phyloP scores from a whole-genome alignment of 139 green algal species.

The Microglena sp. region DNA sequence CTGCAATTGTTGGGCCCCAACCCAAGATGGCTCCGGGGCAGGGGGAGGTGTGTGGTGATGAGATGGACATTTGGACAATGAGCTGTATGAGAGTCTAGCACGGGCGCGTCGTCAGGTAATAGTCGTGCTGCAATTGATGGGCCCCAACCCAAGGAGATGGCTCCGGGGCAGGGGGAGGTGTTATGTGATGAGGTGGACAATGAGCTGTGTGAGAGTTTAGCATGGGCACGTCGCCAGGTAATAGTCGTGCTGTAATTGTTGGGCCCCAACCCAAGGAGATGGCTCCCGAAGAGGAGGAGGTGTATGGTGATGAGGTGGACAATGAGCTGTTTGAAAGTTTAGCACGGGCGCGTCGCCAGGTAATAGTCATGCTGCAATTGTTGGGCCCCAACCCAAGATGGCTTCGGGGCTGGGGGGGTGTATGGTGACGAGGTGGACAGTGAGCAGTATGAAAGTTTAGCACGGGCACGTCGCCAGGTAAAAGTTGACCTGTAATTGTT shows the following conservation, averaged over 20 bases:
- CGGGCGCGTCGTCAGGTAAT: conserved; percentile 1
- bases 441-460: background rate
- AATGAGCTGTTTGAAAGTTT: conserved; percentile 16
- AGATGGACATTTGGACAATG: conserved; percentile 26
- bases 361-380: too few species aligned
- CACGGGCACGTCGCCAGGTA: background rate
- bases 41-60: conserved; percentile 32
- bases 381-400: too few species aligned
- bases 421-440: background rate
- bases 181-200: background rate
- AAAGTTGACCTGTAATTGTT: background rate
- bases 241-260: background rate
- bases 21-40: background rate
- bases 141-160: too few species aligned
- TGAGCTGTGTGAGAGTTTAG: background rate
- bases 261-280: background rate
- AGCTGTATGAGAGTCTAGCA: conserved; percentile 35
- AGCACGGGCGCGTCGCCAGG: conserved; percentile 6
- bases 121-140: too few species aligned
- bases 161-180: too few species aligned
- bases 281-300: conserved; percentile 1
- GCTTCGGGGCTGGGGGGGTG: too few species aligned
- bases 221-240: background rate
- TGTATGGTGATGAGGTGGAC: conserved; percentile 21
- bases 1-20: background rate